Percentiles rank a stretch among this genome's conserved stretches.
These are phyloP conservation scores for Simmondsia chinensis DNA, from an alignment of 148 eudicot species.

Conservation along the genomic window DNA sequence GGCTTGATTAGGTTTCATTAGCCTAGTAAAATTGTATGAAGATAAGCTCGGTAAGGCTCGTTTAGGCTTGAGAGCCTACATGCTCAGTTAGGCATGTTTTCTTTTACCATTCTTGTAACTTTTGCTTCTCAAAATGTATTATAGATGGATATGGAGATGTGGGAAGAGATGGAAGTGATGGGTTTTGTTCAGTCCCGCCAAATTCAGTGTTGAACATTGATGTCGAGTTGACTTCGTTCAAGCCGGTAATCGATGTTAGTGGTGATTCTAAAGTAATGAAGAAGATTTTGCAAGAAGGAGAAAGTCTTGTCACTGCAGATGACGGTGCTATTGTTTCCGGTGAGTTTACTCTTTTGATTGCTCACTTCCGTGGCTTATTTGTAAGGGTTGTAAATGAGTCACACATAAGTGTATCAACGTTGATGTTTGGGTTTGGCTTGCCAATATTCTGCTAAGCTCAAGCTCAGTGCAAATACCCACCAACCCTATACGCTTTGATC, in stretches of 20 bases:
- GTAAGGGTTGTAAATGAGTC: too few species aligned
- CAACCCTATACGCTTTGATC: too few species aligned
- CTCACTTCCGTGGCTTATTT: too few species aligned
- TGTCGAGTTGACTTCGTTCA: conserved; percentile 36
- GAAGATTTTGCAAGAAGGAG: conserved; percentile 56
- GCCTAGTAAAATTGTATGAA: too few species aligned
- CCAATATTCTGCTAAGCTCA: too few species aligned
- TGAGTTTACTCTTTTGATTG: conserved; percentile 21
- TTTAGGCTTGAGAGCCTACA: neutral
- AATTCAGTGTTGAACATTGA: conserved; percentile 29
- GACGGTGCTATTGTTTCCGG: conserved; percentile 52
- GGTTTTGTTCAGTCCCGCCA: conserved; percentile 28
- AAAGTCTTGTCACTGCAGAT: conserved; percentile 34
- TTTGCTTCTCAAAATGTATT: conserved; percentile 6
- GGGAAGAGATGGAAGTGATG: conserved; percentile 14
- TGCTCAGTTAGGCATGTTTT: neutral
- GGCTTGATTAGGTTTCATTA: too few species aligned
- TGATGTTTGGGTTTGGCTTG: too few species aligned
- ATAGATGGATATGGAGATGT: conserved; percentile 44
- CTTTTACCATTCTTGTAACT: too few species aligned
- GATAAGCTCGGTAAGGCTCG: neutral
- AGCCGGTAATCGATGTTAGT: conserved; percentile 42
- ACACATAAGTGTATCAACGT: too few species aligned
- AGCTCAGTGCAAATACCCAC: too few species aligned
- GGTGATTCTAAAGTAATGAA: conserved; percentile 52